These are phyloP conservation scores for Solanum pennellii DNA, from an alignment of 257 asterid genomes.

Conservation along the genomic window DNA sequence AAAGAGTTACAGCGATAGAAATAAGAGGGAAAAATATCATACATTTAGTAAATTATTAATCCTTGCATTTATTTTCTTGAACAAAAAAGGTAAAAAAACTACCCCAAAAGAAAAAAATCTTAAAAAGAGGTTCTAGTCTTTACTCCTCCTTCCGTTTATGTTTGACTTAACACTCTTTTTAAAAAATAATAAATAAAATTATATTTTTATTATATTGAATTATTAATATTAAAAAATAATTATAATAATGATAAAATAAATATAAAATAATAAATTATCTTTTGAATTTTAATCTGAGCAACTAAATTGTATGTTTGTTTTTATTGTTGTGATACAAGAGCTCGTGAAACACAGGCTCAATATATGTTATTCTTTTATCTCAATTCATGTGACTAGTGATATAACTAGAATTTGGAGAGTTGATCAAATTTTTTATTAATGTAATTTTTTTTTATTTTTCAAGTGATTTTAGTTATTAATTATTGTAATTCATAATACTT, in stretches of 20 bases:
- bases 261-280: not conserved
- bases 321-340: not conserved
- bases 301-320: not conserved
- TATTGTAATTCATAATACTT: too few species aligned
- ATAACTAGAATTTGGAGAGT: not conserved
- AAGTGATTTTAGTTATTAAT: too few species aligned
- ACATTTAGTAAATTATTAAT: conserved; percentile 4
- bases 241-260: not conserved
- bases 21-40: conserved; percentile 29
- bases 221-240: not conserved
- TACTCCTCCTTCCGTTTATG: not conserved
- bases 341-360: too few species aligned
- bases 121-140: not conserved
- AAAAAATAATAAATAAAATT: not conserved
- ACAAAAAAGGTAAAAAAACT: not conserved
- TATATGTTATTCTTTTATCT: too few species aligned
- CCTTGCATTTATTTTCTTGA: not conserved
- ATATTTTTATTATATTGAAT: not conserved
- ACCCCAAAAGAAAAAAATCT: not conserved
- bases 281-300: not conserved
- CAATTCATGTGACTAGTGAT: too few species aligned
- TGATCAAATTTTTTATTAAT: too few species aligned
- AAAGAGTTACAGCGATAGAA: conserved; percentile 14
- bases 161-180: not conserved
- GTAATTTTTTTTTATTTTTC: too few species aligned